Percentiles rank a stretch among this genome's conserved stretches.
phyloP scores from a whole-genome alignment of 345 rosid species.

The Gossypium rotundifolium region DNA sequence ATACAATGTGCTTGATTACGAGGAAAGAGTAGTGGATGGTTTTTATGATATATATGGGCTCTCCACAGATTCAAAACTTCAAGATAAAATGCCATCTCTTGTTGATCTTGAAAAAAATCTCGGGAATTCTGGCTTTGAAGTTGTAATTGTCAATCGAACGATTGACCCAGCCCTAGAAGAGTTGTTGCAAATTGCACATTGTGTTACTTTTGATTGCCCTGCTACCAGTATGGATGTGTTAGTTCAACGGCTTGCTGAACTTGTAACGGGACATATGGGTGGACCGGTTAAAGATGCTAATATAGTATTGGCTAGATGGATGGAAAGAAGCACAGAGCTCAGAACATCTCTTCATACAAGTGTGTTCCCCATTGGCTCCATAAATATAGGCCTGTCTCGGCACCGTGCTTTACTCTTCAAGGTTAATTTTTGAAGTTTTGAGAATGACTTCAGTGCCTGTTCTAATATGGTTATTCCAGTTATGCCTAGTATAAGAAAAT shows the following conservation, averaged over 20 bases:
- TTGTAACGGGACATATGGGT: conserved; percentile 92
- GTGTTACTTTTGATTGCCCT: conserved; percentile 70
- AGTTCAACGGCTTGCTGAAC: conserved; percentile 85
- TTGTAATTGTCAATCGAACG: conserved; percentile 62
- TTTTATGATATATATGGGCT: conserved; percentile 80
- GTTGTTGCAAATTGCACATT: conserved; percentile 74
- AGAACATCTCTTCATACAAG: conserved; percentile 69
- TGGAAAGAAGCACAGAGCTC: conserved; percentile 72
- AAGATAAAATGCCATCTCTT: conserved; percentile 82
- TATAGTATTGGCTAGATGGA: conserved; percentile 72
- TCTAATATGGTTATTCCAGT: not conserved
- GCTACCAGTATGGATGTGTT: conserved; percentile 48
- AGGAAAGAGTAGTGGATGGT: conserved; percentile 85
- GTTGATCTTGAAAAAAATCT: conserved; percentile 69
- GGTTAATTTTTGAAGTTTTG: conserved; percentile 37
- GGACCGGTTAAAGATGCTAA: conserved; percentile 95
- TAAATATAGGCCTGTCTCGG: conserved; percentile 79
- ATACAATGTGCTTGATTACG: conserved; percentile 88
- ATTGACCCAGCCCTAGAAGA: conserved; percentile 75
- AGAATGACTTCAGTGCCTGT: not conserved
- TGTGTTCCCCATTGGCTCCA: conserved; percentile 83
- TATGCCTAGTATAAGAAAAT: not conserved
- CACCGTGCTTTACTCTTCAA: conserved; percentile 98
- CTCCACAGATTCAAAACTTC: conserved; percentile 46
- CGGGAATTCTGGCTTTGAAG: conserved; percentile 72